Evolutionary conservation across 345 rosid genomes (phyloP).

Genomic region (Brassica rapa): DNA sequence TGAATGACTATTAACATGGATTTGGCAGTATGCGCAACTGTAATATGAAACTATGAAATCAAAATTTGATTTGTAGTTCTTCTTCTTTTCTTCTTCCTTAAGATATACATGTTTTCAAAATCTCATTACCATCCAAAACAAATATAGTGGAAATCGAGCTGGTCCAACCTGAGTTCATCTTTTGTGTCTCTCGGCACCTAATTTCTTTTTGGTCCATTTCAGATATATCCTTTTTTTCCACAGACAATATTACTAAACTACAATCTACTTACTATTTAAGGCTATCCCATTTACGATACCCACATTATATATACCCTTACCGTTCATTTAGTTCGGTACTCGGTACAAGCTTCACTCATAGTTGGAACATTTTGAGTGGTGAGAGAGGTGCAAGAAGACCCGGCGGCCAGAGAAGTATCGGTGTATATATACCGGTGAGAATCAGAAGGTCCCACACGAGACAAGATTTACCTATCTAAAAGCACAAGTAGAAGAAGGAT

Average conservation of each 20-base stretch:
- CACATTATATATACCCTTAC: neutral
- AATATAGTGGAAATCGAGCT: conserved; percentile 56
- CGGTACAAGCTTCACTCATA: conserved; percentile 7
- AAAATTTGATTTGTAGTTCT: conserved; percentile 8
- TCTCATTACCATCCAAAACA: conserved; percentile 29
- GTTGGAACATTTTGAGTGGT: neutral
- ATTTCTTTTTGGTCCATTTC: conserved; percentile 36
- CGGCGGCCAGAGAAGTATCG: neutral
- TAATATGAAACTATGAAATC: conserved; percentile 5
- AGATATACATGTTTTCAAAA: conserved; percentile 22
- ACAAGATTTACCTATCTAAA: conserved; percentile 20
- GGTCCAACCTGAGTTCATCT: conserved; percentile 57
- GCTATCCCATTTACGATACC: conserved; percentile 6
- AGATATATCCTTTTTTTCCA: neutral
- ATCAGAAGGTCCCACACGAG: conserved; percentile 28
- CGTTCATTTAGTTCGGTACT: neutral
- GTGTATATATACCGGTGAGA: conserved; percentile 25
- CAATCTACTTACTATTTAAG: conserved; percentile 23
- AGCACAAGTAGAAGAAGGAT: conserved; percentile 64
- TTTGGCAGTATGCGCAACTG: conserved; percentile 23
- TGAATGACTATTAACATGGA: conserved; percentile 25
- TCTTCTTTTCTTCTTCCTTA: conserved; percentile 5
- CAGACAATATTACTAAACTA: neutral
- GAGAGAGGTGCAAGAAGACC: neutral
- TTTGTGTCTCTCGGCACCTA: conserved; percentile 34